Base-by-base conservation (phyloP, 1,139 yeast species). In the Hanseniaspora uvarum region DNA sequence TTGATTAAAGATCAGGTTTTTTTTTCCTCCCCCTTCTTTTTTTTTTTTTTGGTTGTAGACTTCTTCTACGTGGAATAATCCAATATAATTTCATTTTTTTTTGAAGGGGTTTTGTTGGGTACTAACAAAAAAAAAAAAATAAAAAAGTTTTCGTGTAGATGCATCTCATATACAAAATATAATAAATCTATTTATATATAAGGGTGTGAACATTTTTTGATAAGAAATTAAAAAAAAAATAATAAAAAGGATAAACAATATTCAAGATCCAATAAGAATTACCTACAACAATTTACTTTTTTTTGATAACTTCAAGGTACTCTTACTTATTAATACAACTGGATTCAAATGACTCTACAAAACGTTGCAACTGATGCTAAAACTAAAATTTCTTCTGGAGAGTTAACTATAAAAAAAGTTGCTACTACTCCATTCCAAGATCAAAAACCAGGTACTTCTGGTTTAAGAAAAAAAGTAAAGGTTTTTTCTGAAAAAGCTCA, bases 381-480 rank as follows among this genome's bases (percentile, higher is more conserved):
- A 38, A n/a, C 41, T 14, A 16, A 26, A 3, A 26, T n/a, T 26
- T 14, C 31, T 30, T 43, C 43, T 39, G 18, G n/a, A 14, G 24
- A 23, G 7, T 12, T 48, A n/a, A 37, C 31, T 14, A 37, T 50
- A 4, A 50, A 43, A 37, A 44, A 43, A 21, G 46, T 48, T 31
- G 24, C 40, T 36, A 89, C 97, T n/a, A 79, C 76, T 23, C 83
- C 96, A 1, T 89, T 79, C 68, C 76, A 72, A 51, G 98, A 89
- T 71, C 98, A 92, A 69, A 92, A 89, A 68, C 98, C 98, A 18
- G 98, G 98, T 44, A 92, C 98, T 21, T 89, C 97, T 6, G 98
- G 98, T 33, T 79, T 92, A 56, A 80, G 98, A 65, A 92, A 92
- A 74, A 87, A 84, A 71, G 95, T 89, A 48, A 75, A 75, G 33